Conservation (phyloP, 352 stramenopile species). For the Phytophthora meadii region DNA sequence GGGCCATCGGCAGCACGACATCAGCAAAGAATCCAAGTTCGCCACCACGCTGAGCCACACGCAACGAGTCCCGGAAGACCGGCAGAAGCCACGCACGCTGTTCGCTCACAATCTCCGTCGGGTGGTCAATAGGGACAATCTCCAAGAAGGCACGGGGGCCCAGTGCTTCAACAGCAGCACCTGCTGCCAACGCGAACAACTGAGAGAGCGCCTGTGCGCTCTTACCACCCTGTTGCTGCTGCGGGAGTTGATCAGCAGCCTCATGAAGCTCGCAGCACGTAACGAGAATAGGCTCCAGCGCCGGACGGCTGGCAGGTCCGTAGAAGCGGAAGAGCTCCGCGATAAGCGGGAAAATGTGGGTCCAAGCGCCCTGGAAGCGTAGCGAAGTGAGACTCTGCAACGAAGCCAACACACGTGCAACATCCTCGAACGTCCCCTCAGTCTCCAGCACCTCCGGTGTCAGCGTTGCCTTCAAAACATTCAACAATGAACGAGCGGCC, state of each 20-base stretch:
- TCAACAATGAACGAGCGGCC: slow-evolving; percentile 63
- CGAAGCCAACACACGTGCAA: slow-evolving; percentile 75
- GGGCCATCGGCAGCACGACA: slow-evolving; percentile 73
- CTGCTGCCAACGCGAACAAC: slow-evolving; percentile 72
- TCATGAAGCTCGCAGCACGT: slow-evolving; percentile 85
- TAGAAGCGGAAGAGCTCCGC: slow-evolving; percentile 81
- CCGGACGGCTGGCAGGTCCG: slow-evolving; percentile 54
- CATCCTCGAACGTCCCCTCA: slow-evolving; percentile 65
- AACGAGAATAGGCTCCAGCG: slow-evolving; percentile 71
- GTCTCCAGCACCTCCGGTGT: slow-evolving; percentile 57
- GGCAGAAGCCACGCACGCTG: slow-evolving; percentile 84
- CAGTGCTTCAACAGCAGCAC: slow-evolving; percentile 68
- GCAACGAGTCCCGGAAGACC: slow-evolving; percentile 77
- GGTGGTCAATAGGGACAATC: slow-evolving; percentile 78
- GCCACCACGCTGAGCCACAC: slow-evolving; percentile 44
- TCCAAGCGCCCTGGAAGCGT: slow-evolving; percentile 84
- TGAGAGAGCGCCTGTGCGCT: slow-evolving; percentile 52
- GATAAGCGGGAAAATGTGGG: slow-evolving; percentile 79
- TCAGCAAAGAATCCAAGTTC: slow-evolving; percentile 80
- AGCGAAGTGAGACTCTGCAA: slow-evolving; percentile 85
- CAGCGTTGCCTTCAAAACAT: slow-evolving; percentile 69
- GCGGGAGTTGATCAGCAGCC: slow-evolving; percentile 72
- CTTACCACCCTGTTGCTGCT: slow-evolving; percentile 44
- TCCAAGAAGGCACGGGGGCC: slow-evolving; percentile 74
- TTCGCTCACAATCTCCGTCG: slow-evolving; percentile 75